A percentile compares a stretch with the other conserved stretches of the same genome.
Evolutionary conservation across 1,139 yeast genomes (phyloP).

Genomic region (Debaryomycetaceae sp.): DNA sequence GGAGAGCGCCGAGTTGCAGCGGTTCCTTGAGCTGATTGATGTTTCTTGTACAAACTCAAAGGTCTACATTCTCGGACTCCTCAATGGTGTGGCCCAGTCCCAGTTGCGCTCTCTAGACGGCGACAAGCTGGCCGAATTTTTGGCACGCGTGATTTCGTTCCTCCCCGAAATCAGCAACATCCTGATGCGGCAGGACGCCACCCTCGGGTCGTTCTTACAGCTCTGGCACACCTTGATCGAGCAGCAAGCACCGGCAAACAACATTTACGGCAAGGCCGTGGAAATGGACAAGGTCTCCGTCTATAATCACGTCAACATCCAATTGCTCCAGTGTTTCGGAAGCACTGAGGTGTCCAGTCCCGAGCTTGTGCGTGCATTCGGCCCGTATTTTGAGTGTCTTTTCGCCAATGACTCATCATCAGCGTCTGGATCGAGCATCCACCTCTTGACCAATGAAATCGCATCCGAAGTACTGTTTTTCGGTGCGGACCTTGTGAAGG

Average conservation of each 20-base stretch:
- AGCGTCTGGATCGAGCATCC: constrained; percentile 4
- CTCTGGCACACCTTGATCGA: constrained; percentile 20
- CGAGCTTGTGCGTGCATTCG: constrained; percentile 6
- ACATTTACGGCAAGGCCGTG: constrained; percentile 14
- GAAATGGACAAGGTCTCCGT: constrained; percentile 14
- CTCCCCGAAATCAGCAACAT: constrained; percentile 13
- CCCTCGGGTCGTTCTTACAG: constrained; percentile 14
- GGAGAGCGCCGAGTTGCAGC: constrained; percentile 13
- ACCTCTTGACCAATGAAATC: constrained; percentile 12
- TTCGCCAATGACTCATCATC: constrained; percentile 4
- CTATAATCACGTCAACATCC: constrained; percentile 16
- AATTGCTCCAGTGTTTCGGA: constrained; percentile 14
- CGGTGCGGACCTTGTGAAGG: constrained; percentile 13
- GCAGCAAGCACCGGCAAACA: constrained; percentile 8
- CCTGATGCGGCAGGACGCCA: constrained; percentile 11
- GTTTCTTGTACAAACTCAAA: constrained; percentile 11
- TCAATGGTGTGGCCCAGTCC: constrained; percentile 17
- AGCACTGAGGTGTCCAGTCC: constrained; percentile 4
- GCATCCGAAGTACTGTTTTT: constrained; percentile 16
- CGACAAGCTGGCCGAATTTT: constrained; percentile 7
- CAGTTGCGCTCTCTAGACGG: constrained; percentile 10
- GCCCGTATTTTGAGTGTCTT: constrained; percentile 9
- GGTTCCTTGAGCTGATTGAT: constrained; percentile 15
- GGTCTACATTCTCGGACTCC: constrained; percentile 13
- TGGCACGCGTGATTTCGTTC: constrained; percentile 13